Percentiles rank a stretch among this genome's conserved stretches.
Evolutionary conservation across 2,329 filamentous ascomycete genomes (phyloP).

Genomic region (Botrytis medusae): DNA sequence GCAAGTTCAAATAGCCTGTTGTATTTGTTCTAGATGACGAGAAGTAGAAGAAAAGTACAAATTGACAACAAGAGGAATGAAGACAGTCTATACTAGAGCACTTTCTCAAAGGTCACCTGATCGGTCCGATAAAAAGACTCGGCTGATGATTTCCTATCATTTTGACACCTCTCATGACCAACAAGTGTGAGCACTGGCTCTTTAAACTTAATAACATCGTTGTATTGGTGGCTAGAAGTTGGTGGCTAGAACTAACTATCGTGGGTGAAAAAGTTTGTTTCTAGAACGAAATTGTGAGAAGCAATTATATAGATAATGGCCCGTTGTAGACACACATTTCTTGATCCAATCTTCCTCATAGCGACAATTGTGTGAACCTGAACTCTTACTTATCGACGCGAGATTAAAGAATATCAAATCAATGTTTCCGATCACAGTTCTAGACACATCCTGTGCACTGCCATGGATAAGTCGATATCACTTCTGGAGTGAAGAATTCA

Average conservation of each 20-base stretch:
- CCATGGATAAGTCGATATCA: neutral
- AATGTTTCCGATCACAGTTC: neutral
- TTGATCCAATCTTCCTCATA: neutral
- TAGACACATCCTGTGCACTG: neutral
- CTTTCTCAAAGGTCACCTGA: neutral
- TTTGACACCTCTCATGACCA: conserved; percentile 11
- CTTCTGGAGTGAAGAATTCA: neutral
- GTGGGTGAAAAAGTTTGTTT: neutral
- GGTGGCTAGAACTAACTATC: neutral
- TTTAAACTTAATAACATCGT: conserved; percentile 3
- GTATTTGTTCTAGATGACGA: neutral
- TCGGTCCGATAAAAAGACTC: conserved; percentile 15
- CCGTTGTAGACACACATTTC: neutral
- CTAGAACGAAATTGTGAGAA: neutral
- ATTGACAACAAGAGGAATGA: neutral
- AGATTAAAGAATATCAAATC: neutral
- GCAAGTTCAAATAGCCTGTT: neutral
- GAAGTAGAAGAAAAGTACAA: neutral
- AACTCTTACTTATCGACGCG: neutral
- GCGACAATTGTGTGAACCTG: neutral
- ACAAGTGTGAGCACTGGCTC: conserved; percentile 14
- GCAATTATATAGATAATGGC: neutral
- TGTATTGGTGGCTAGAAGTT: neutral
- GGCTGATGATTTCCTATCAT: conserved; percentile 8
- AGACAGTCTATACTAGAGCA: neutral